These are phyloP conservation scores for Tricholoma hemisulphureum DNA, from an alignment of 768 basidiomycete genomes.

Conservation along the genomic window DNA sequence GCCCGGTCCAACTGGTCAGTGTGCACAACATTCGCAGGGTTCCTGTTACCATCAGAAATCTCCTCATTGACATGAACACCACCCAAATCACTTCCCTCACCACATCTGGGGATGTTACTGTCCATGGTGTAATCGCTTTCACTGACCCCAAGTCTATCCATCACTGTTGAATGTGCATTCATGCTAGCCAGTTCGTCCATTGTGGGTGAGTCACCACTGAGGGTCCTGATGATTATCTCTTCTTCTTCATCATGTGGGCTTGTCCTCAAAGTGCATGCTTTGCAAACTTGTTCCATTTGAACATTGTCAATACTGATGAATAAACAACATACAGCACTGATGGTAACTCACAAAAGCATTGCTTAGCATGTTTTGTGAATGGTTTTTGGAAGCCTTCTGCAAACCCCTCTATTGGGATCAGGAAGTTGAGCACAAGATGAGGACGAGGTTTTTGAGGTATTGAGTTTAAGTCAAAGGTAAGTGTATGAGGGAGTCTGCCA, in stretches of 20 bases:
- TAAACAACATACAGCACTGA: not conserved
- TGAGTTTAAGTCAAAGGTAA: too few species aligned
- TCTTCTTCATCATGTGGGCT: not conserved
- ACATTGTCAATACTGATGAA: not conserved
- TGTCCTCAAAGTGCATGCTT: not conserved
- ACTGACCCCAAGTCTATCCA: not conserved
- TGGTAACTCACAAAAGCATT: not conserved
- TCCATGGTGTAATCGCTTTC: not conserved
- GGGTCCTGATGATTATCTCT: constrained; percentile 1
- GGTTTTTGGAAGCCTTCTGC: not conserved
- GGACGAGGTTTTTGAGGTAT: too few species aligned
- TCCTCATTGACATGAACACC: not conserved
- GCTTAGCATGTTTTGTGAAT: not conserved
- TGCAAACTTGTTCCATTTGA: not conserved
- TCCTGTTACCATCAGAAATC: not conserved
- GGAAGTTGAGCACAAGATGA: too few species aligned
- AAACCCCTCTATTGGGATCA: too few species aligned
- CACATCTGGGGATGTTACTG: not conserved
- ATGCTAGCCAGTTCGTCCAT: not conserved
- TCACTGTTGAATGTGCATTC: not conserved
- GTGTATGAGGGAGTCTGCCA: too few species aligned
- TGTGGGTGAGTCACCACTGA: not conserved
- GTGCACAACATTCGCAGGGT: not conserved
- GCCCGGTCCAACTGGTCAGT: not conserved
- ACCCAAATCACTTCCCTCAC: not conserved